Evolutionary conservation across 768 basidiomycete species (phyloP), one percentile per base, ranked within the genome.

Genomic region (Podaxis sp.): DNA sequence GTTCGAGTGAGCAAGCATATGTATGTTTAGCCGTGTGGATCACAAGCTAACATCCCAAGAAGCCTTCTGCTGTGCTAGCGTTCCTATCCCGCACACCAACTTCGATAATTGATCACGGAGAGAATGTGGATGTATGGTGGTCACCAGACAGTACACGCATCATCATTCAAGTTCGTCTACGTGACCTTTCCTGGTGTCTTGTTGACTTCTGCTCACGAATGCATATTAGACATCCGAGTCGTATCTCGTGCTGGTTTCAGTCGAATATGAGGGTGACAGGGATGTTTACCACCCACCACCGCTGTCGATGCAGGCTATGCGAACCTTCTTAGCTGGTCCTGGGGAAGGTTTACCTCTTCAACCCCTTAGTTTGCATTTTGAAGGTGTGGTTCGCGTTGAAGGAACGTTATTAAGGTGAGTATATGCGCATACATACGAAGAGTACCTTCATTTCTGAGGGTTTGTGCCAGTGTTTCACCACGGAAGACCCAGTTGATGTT

Each of bases 21-120:
- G 19, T 22, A 29, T 15, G 19, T 40, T 22, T 58, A 25, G 43
- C 33, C 40, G 33, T 22, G 57, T 22, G 57, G 57, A 41, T 11
- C 22, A 13, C 51, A 58, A 50, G 15, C 57, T 63, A 51, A 60
- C 19, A 61, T 59, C 41, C 50, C 38, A 29, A 46, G 19, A 70
- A 93, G 91, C 91, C 91, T 1, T 85, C 87, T 41, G 83, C 85
- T 33, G 80, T 89, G 5, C 73, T 93, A 64, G 88, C 92, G 22
- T 82, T 88, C 66, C 79, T 96, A 17, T 81, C 88, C 36, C 85
- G 95, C 58, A 91, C 93, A 38, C 78, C 86, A 6, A 84, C 85
- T 1, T 96, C 93, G 17, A 77, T 96, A 41, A 73, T 82, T 59
- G 88, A 91, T 63, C 94, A 96, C 71, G 95, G 95, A n/a, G 84